Conservation (phyloP, 371 early-diverging fungal genomes). For the Mucor racemosus region DNA sequence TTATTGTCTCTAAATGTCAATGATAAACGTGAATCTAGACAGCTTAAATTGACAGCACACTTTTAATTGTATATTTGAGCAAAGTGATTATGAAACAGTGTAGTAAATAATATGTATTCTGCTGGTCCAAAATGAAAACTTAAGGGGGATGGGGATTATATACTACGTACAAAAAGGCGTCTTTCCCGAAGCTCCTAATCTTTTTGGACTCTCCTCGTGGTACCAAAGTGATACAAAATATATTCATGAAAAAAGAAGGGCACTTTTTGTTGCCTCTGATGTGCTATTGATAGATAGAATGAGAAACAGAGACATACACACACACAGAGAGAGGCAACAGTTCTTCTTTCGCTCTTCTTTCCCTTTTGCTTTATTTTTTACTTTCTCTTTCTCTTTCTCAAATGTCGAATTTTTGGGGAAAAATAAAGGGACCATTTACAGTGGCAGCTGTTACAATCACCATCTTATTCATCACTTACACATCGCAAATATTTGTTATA, state of each 20-base stretch:
- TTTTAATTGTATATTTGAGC: neutral
- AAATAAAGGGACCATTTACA: slow-evolving; percentile 36
- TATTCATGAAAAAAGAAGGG: slow-evolving; percentile 8
- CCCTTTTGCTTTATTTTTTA: neutral
- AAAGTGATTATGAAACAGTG: neutral
- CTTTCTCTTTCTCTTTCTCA: neutral
- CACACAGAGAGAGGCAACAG: neutral
- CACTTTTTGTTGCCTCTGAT: neutral
- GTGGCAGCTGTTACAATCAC: slow-evolving; percentile 31
- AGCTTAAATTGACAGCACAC: neutral
- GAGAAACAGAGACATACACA: neutral
- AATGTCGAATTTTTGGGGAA: slow-evolving; percentile 10
- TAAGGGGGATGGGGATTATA: neutral
- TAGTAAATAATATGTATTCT: neutral
- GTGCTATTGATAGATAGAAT: neutral
- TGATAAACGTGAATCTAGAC: neutral
- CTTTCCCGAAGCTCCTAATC: slow-evolving; percentile 16
- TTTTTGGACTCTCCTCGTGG: slow-evolving; percentile 21
- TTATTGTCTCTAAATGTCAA: neutral
- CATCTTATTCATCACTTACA: slow-evolving; percentile 39
- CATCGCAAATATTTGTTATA: slow-evolving; percentile 50
- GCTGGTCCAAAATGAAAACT: slow-evolving; percentile 12
- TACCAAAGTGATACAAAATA: slow-evolving; percentile 27
- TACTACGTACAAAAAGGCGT: neutral
- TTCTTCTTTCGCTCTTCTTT: neutral